A percentile compares a stretch with the other conserved stretches of the same genome.
These are phyloP conservation scores for Auricularia cornea DNA, from an alignment of 768 basidiomycete genomes.

Conservation along the genomic window DNA sequence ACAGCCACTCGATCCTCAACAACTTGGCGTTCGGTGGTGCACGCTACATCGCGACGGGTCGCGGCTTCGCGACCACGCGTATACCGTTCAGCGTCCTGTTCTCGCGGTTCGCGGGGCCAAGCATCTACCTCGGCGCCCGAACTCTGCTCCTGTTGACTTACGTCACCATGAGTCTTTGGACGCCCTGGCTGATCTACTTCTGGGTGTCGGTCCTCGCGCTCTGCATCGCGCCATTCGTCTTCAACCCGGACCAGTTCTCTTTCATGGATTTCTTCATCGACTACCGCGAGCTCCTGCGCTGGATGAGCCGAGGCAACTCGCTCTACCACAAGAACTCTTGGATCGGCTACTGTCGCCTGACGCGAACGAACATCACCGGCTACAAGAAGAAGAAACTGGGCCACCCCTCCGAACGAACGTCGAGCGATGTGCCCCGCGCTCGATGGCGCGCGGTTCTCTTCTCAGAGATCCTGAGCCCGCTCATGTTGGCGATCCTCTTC, in stretches of 20 bases:
- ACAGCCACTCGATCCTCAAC: slow-evolving; percentile 92
- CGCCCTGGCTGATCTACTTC: slow-evolving; percentile 95
- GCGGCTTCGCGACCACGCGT: slow-evolving; percentile 96
- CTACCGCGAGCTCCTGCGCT: slow-evolving; percentile 95
- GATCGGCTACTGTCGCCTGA: slow-evolving; percentile 98
- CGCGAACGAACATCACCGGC: slow-evolving; percentile 94
- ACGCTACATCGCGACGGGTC: slow-evolving; percentile 97
- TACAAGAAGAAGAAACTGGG: slow-evolving; percentile 99
- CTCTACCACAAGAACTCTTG: slow-evolving; percentile 94
- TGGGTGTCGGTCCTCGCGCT: slow-evolving; percentile 95
- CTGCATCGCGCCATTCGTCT: slow-evolving; percentile 94
- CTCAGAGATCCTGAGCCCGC: slow-evolving; percentile 75
- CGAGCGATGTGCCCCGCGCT: slow-evolving; percentile 89
- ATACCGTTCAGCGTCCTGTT: slow-evolving; percentile 95
- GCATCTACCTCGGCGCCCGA: slow-evolving; percentile 97
- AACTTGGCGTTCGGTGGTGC: slow-evolving; percentile 98
- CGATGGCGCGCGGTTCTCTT: slow-evolving; percentile 77
- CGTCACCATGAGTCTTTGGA: slow-evolving; percentile 85
- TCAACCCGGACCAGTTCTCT: slow-evolving; percentile 99
- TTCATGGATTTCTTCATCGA: slow-evolving; percentile 97
- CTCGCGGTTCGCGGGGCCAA: slow-evolving; percentile 98
- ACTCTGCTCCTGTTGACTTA: slow-evolving; percentile 87
- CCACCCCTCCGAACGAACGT: slow-evolving; percentile 94
- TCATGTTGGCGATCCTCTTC: slow-evolving; percentile 69
- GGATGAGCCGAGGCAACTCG: slow-evolving; percentile 99